These are phyloP conservation scores for Funneliformis mosseae DNA, from an alignment of 192 early-diverging fungal species.

Conservation along the genomic window DNA sequence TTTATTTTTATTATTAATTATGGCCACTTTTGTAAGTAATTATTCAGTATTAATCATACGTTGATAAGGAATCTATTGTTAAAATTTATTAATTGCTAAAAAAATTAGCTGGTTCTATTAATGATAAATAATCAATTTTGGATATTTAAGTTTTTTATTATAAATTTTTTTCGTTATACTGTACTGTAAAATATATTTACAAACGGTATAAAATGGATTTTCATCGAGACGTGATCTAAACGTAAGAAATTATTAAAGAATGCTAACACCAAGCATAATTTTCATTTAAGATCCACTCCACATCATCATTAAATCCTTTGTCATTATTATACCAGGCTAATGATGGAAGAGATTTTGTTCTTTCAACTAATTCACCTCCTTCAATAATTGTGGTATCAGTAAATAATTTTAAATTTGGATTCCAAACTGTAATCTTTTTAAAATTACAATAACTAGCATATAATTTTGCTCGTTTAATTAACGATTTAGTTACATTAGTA, in stretches of 20 bases:
- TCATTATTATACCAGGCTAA: conserved; percentile 25
- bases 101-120: no score
- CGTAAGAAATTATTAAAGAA: neutral
- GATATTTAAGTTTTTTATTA: no score
- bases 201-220: no score
- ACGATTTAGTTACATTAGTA: neutral
- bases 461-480: conserved; percentile 2
- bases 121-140: no score
- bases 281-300: conserved; percentile 22
- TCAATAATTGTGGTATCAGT: neutral
- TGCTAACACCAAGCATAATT: conserved; percentile 22
- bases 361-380: conserved; percentile 7
- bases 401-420: conserved; percentile 18
- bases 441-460: conserved; percentile 6
- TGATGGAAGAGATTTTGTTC: neutral
- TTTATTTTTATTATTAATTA: no score
- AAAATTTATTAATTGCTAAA: no score
- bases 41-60: no score
- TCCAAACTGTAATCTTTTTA: conserved; percentile 17
- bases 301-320: neutral
- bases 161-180: no score
- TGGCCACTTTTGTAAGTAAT: no score
- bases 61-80: no score
- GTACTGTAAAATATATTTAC: no score
- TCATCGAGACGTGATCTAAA: no score